phyloP scores from a whole-genome alignment of 1,139 yeast species.

The Debaryomyces udenii region DNA sequence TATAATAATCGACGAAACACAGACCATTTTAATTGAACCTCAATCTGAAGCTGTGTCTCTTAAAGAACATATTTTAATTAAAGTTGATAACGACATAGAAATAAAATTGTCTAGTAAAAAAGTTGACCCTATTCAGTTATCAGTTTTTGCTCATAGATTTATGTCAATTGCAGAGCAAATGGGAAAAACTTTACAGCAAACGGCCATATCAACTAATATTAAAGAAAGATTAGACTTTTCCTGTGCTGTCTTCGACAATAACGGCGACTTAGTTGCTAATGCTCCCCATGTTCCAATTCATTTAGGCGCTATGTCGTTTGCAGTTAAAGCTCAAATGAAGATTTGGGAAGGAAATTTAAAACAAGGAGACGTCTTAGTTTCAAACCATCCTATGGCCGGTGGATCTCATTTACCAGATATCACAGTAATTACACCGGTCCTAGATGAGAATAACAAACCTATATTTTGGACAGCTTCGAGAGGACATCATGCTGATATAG shows the following conservation, averaged over 20 bases:
- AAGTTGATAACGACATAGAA: constrained; percentile 19
- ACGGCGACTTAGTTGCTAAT: constrained; percentile 69
- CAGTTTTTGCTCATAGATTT: constrained; percentile 70
- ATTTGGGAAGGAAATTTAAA: constrained; percentile 55
- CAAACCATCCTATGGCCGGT: constrained; percentile 71
- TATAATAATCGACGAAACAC: constrained; percentile 74
- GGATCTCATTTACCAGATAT: constrained; percentile 75
- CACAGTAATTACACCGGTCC: constrained; percentile 61
- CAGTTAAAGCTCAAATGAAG: constrained; percentile 58
- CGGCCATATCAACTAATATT: constrained; percentile 64
- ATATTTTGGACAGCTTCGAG: constrained; percentile 51
- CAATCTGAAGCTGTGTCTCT: constrained; percentile 57
- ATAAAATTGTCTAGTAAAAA: constrained; percentile 18
- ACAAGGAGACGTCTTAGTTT: constrained; percentile 66
- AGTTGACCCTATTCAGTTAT: constrained; percentile 61
- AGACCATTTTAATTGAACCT: constrained; percentile 74
- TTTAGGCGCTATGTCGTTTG: constrained; percentile 72
- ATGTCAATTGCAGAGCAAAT: constrained; percentile 80
- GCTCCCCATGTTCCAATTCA: constrained; percentile 80
- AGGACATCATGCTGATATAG: constrained; percentile 58
- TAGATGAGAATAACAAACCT: constrained; percentile 24
- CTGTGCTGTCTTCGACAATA: constrained; percentile 69
- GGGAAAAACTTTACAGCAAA: constrained; percentile 69
- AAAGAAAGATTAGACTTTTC: constrained; percentile 73
- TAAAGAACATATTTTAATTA: constrained; percentile 43